These are phyloP conservation scores for Triticum monococcum DNA, from an alignment of 176 grass and related monocot species.

Conservation along the genomic window DNA sequence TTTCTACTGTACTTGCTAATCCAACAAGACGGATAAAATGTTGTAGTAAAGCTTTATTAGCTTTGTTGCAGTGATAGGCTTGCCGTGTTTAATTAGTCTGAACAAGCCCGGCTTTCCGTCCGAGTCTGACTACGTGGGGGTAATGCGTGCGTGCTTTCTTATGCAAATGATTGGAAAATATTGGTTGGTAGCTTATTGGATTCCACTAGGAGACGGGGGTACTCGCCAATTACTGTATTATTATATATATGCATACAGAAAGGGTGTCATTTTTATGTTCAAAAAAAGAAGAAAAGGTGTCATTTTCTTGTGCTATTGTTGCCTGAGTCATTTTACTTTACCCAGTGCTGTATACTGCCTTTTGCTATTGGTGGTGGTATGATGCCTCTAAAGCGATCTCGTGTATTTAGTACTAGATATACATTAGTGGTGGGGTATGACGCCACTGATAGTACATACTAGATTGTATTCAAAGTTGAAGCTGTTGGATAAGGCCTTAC, in stretches of 20 bases:
- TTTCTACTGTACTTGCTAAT: background rate
- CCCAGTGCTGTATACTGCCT: conserved; percentile 3
- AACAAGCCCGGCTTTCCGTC: background rate
- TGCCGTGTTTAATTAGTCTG: background rate
- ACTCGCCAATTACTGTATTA: conserved; percentile 5
- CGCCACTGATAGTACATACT: conserved; percentile 10
- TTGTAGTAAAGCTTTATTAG: background rate
- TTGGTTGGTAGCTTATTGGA: conserved; percentile 48
- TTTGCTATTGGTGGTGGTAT: conserved; percentile 13
- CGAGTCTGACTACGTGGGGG: conserved; percentile 15
- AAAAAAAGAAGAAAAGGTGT: background rate
- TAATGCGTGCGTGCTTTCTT: conserved; percentile 10
- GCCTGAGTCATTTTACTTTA: conserved; percentile 44
- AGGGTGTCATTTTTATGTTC: no score
- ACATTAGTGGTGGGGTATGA: conserved; percentile 32
- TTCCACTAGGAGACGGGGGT: conserved; percentile 39
- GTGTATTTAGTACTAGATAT: conserved; percentile 20
- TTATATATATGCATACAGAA: conserved; percentile 5
- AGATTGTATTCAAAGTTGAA: conserved; percentile 41
- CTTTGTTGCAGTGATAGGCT: conserved; percentile 20
- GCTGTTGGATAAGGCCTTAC: conserved; percentile 33
- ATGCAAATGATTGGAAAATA: conserved; percentile 28
- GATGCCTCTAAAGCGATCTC: conserved; percentile 34
- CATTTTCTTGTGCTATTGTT: conserved; percentile 41
- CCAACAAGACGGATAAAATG: conserved; percentile 23